Base-by-base conservation (phyloP, 176 grass and related monocot species). In the Melocanna baccifera region DNA sequence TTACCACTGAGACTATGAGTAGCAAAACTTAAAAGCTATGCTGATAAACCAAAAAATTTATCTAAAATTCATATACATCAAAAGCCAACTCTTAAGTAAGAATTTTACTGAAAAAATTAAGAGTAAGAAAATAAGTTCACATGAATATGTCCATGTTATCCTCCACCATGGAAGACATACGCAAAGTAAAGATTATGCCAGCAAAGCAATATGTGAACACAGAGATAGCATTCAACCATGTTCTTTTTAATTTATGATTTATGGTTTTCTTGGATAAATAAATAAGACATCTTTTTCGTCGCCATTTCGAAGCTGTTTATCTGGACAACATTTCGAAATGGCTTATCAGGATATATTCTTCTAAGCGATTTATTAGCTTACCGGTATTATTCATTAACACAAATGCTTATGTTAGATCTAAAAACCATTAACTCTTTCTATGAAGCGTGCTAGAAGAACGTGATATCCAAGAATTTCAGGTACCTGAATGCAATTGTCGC, bases 281-380 rank as follows among this genome's bases (percentile, higher is more conserved):
- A 34, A 34, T 0, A 0, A 0, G 4, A 34, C 2, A 0, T 0
- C 3, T 34, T 34, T 34, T 34, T 34, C 4, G 4, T 34, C 4
- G 32, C 2, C 4, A 34, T 34, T 34, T 34, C 32, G 4, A 34
- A 34, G 4, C 4, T 0, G 32, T 4, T 4, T 34, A 34, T 34
- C 3, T 0, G 32, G 32, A 34, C 3, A 34, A 2, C 0, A 0
- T 34, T 34, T 34, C 32, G 0, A 34, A 34, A 34, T 2, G 4
- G 4, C 0, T 34, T 34, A 34, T 34, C 32, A 34, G 32, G 3
- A 34, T 34, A 34, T 2, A 30, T 4, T 34, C 4, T 34, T 34
- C 4, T 0, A 34, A 34, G 0, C 32, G 2, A 4, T 34, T 34
- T 3, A 34, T 36, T 0, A 0, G 0, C 4, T 34, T 34, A 34